Conservation (phyloP, 2,329 filamentous ascomycete genomes). For the Curvularia hawaiiensis region DNA sequence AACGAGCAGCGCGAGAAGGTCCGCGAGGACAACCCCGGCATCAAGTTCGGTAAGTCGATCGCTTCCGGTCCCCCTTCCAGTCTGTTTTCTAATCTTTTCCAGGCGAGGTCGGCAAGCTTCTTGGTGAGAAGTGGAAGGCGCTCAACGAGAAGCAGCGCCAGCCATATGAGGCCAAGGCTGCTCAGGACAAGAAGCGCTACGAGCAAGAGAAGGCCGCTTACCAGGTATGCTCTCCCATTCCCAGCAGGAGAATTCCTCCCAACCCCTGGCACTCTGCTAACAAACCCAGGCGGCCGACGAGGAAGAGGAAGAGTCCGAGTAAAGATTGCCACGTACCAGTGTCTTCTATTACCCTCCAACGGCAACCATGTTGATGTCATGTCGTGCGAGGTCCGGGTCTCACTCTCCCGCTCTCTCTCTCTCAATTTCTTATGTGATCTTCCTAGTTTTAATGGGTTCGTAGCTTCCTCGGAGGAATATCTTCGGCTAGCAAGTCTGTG, state of each 20-base stretch:
- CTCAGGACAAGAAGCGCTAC: slow-evolving; percentile 97
- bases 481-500: slow-evolving; percentile 31
- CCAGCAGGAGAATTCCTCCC: not conserved
- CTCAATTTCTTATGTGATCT: slow-evolving; percentile 32
- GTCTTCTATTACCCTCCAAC: slow-evolving; percentile 16
- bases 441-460: slow-evolving; percentile 32
- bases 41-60: slow-evolving; percentile 78
- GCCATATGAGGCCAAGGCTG: slow-evolving; percentile 97
- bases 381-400: slow-evolving; percentile 29
- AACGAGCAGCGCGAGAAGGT: slow-evolving; percentile 99
- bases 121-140: slow-evolving; percentile 98
- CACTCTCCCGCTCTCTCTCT: slow-evolving; percentile 15
- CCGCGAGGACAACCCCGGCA: slow-evolving; percentile 96
- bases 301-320: slow-evolving; percentile 51
- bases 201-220: slow-evolving; percentile 95
- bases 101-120: slow-evolving; percentile 97
- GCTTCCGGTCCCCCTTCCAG: not conserved
- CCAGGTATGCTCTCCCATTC: slow-evolving; percentile 27
- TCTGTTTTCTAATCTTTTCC: slow-evolving; percentile 27
- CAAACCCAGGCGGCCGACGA: slow-evolving; percentile 37
- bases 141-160: slow-evolving; percentile 89
- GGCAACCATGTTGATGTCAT: slow-evolving; percentile 35
- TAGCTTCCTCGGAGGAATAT: slow-evolving; percentile 24
- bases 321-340: slow-evolving; percentile 21
- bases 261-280: slow-evolving; percentile 18